phyloP scores from a whole-genome alignment of 2,329 filamentous ascomycete genomes.

The Diaporthe batatas region DNA sequence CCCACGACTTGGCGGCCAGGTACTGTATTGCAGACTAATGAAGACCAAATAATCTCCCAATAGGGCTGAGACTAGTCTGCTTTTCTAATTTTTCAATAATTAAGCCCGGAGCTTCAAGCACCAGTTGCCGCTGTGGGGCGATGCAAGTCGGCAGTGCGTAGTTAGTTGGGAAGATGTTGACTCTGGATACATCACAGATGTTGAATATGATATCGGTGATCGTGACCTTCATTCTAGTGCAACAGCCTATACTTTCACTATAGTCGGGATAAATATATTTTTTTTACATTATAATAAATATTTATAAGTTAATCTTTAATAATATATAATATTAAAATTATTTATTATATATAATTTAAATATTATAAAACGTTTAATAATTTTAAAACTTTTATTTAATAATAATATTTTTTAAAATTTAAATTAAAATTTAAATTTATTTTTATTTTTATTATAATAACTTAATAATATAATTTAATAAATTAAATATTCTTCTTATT shows the following conservation, averaged over 20 bases:
- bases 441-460: too few relatives aligned
- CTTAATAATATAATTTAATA: too few relatives aligned
- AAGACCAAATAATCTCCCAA: background rate
- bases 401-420: too few relatives aligned
- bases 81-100: slow-evolving; percentile 45
- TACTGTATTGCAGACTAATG: slow-evolving; percentile 5
- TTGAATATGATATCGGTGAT: slow-evolving; percentile 48
- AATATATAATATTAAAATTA: too few relatives aligned
- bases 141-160: slow-evolving; percentile 48
- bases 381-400: too few relatives aligned
- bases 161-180: slow-evolving; percentile 47
- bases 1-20: background rate
- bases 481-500: too few relatives aligned
- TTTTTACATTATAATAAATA: too few relatives aligned
- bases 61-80: background rate
- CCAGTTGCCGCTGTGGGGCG: slow-evolving; percentile 49
- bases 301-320: too few relatives aligned
- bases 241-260: slow-evolving; percentile 46
- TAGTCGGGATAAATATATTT: too few relatives aligned
- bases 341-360: too few relatives aligned
- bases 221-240: slow-evolving; percentile 49
- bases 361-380: too few relatives aligned
- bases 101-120: slow-evolving; percentile 47
- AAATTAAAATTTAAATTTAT: too few relatives aligned
- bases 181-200: slow-evolving; percentile 46